Evolutionary conservation across 2,329 filamentous ascomycete genomes (phyloP), one percentile per base, ranked within the genome.

Genomic region (Fusarium paranaense): DNA sequence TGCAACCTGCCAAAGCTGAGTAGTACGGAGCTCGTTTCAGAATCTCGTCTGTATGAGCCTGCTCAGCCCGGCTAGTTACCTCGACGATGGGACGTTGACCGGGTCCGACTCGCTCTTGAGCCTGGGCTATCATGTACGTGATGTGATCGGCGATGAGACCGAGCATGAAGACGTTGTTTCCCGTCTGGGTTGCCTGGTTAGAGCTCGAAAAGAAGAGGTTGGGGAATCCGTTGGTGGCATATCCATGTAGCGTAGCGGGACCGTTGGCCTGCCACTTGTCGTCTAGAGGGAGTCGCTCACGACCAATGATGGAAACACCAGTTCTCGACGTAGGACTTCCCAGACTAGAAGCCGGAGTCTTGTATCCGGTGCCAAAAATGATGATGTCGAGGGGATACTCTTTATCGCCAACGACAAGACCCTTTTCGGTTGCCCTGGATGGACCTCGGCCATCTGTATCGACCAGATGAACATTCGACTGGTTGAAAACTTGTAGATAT

Each of bases 401-500:
- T 33, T 52, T 52, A 22, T 57, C 63, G 8, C 37, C 18, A 18
- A 56, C 62, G 38, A 58, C 25, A 20, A 64, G 35, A 2, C 62
- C 62, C 13, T 32, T 57, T 32, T 57, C 32, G 5, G 52, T 63
- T 40, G 56, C 56, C 5, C 11, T 27, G 18, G 61, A 32, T 6
- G 59, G 32, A 14, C 67, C 67, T 27, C 52, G 25, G 8, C 68
- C 67, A 40, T 67, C 47, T n/a, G 60, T 92, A 76, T 92, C 89
- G 25, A 93, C 82, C 0, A 93, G 85, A 11, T 85, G 84, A 5
- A 93, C 90, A 72, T 90, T 87, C 0, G 84, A 79, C 50, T 76
- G 78, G 80, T 93, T 93, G 85, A 92, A 93, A 0, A 85, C 74
- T 6, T 83, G 77, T 0, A 92, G 85, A 76, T 90, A 92, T 10